A percentile compares a stretch with the other conserved stretches of the same genome.
These are phyloP conservation scores for Bipolaris victoriae DNA, from an alignment of 2,329 filamentous ascomycete genomes.

Conservation along the genomic window DNA sequence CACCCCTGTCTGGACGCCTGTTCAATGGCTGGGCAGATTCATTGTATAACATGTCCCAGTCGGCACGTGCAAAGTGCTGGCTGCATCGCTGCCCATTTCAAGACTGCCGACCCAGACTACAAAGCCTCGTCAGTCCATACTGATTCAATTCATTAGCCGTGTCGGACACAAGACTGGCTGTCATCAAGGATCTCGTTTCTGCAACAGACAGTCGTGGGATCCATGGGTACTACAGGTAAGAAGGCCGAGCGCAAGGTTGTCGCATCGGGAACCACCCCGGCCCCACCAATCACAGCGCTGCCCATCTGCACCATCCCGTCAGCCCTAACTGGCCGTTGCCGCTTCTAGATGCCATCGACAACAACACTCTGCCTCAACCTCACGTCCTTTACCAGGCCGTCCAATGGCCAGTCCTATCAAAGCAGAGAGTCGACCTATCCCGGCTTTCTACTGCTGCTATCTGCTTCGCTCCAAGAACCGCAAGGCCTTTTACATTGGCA, in stretches of 20 bases:
- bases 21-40: background rate
- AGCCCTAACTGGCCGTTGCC: conserved; percentile 21
- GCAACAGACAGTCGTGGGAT: conserved; percentile 4
- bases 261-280: conserved; percentile 16
- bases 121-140: background rate
- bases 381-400: background rate
- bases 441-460: conserved; percentile 92
- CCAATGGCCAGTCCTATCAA: conserved; percentile 20
- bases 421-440: conserved; percentile 60
- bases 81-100: background rate
- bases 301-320: conserved; percentile 21
- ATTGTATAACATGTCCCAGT: background rate
- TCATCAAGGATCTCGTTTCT: conserved; percentile 6
- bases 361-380: conserved; percentile 19
- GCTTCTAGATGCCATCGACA: conserved; percentile 22
- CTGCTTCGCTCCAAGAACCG: conserved; percentile 82
- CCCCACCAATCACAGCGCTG: conserved; percentile 22
- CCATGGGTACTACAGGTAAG: conserved; percentile 19
- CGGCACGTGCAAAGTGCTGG: background rate
- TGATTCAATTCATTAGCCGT: background rate
- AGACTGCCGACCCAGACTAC: background rate
- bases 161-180: background rate
- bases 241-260: conserved; percentile 30
- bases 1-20: background rate
- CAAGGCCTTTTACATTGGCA: conserved; percentile 82